Conservation (phyloP, 257 asterid genomes). For the Paulownia fortunei region DNA sequence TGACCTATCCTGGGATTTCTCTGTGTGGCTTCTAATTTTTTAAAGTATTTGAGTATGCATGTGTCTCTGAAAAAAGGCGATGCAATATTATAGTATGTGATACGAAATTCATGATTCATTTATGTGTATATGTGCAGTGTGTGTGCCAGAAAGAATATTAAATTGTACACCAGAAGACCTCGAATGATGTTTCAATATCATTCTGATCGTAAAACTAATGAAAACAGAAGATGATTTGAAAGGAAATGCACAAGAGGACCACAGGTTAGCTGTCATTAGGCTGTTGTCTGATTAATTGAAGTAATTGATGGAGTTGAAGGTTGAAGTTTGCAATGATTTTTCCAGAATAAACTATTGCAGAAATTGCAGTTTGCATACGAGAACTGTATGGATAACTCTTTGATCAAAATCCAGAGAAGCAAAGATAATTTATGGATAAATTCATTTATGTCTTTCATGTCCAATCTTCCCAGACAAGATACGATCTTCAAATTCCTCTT, state of each 20-base stretch:
- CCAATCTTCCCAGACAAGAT: neutral
- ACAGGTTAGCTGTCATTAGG: neutral
- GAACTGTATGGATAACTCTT: neutral
- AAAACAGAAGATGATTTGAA: neutral
- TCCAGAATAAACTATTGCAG: neutral
- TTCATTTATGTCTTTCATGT: neutral
- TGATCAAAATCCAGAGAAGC: neutral
- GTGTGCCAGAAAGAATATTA: neutral
- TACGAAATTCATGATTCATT: neutral
- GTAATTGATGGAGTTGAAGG: neutral
- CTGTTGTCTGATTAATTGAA: neutral
- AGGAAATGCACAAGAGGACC: neutral
- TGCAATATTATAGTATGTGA: neutral
- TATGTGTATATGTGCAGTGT: neutral
- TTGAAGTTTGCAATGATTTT: neutral
- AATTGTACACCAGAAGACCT: neutral
- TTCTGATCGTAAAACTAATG: neutral
- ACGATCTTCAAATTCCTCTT: neutral
- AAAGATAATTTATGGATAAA: neutral
- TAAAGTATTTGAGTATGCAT: neutral
- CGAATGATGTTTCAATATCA: neutral
- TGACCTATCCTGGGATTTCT: slow-evolving; percentile 2
- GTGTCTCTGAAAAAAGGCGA: neutral
- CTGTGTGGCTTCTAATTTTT: neutral
- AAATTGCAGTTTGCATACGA: neutral